These are phyloP conservation scores for Jamesozyma gamospora DNA, from an alignment of 805 yeast species.

Conservation along the genomic window DNA sequence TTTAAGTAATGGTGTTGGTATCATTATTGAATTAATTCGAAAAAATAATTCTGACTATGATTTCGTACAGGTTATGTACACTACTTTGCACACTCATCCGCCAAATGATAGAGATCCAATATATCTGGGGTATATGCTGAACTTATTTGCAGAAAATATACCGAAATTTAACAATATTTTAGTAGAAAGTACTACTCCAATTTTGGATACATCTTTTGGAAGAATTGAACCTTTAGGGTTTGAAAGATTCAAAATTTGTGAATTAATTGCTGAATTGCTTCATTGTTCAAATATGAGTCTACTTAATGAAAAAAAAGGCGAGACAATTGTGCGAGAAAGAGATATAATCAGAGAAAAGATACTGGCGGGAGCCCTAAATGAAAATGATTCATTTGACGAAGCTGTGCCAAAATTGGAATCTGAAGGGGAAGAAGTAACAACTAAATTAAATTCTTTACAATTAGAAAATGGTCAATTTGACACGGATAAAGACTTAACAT, in stretches of 20 bases:
- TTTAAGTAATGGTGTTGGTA: constrained; percentile 87
- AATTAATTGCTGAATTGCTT: constrained; percentile 82
- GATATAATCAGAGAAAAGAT: constrained; percentile 46
- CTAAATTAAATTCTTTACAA: constrained; percentile 2
- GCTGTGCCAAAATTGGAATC: not conserved
- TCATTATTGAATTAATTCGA: constrained; percentile 85
- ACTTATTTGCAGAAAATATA: constrained; percentile 64
- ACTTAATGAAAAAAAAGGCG: constrained; percentile 68
- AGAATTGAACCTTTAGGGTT: constrained; percentile 78
- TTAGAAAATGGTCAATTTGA: not conserved
- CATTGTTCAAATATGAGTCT: constrained; percentile 96
- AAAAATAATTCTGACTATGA: constrained; percentile 96
- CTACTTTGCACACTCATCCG: constrained; percentile 79
- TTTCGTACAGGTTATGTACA: constrained; percentile 70
- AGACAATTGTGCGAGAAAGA: constrained; percentile 56
- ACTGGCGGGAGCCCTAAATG: constrained; percentile 10
- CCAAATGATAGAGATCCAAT: constrained; percentile 90
- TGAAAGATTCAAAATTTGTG: constrained; percentile 87
- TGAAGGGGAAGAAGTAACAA: constrained; percentile 4
- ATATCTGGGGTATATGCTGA: constrained; percentile 77
- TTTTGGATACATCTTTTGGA: constrained; percentile 37
- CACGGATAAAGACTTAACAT: not conserved
- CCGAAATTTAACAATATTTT: constrained; percentile 58
- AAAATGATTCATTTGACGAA: not conserved
- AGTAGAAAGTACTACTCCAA: constrained; percentile 28